Conservation (phyloP, 495 filamentous ascomycete species). For the Penicillium turbatum region DNA sequence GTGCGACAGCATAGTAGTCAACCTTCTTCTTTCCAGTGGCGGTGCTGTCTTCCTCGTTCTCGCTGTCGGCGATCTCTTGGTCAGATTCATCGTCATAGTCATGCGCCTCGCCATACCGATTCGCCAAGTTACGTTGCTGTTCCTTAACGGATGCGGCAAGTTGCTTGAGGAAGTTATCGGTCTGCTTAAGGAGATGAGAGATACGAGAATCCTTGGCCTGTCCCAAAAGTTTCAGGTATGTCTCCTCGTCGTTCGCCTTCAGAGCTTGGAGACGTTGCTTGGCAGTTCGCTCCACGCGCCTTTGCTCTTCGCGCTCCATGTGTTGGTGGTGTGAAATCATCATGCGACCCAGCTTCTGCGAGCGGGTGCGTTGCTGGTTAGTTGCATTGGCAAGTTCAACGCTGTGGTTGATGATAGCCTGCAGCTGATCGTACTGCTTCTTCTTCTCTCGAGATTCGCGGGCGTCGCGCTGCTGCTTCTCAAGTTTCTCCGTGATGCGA, state of each 20-base stretch:
- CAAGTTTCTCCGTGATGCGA: slow-evolving; percentile 93
- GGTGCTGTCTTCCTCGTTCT: slow-evolving; percentile 61
- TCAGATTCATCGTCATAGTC: slow-evolving; percentile 61
- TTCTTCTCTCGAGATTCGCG: slow-evolving; percentile 91
- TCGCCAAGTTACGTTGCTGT: slow-evolving; percentile 78
- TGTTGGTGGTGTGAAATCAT: slow-evolving; percentile 87
- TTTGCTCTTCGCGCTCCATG: slow-evolving; percentile 99
- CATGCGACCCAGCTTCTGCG: slow-evolving; percentile 79
- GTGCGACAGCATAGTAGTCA: slow-evolving; percentile 97
- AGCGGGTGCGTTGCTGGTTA: slow-evolving; percentile 55
- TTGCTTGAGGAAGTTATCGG: slow-evolving; percentile 93
- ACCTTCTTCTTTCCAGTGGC: slow-evolving; percentile 66
- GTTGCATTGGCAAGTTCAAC: slow-evolving; percentile 57
- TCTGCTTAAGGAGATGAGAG: slow-evolving; percentile 91
- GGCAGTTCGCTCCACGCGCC: slow-evolving; percentile 90
- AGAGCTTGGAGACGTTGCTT: slow-evolving; percentile 99
- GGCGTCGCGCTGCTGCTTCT: slow-evolving; percentile 96
- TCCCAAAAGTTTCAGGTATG: slow-evolving; percentile 91
- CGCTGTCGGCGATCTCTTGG: slow-evolving; percentile 60
- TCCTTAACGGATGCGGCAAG: slow-evolving; percentile 87
- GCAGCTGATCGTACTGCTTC: slow-evolving; percentile 87
- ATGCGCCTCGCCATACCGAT: slow-evolving; percentile 68
- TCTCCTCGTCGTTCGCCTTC: slow-evolving; percentile 98
- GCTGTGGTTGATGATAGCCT: slow-evolving; percentile 64
- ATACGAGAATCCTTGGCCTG: slow-evolving; percentile 99